Evolutionary conservation across 345 rosid genomes (phyloP).

Genomic region (Anacardium occidentale): DNA sequence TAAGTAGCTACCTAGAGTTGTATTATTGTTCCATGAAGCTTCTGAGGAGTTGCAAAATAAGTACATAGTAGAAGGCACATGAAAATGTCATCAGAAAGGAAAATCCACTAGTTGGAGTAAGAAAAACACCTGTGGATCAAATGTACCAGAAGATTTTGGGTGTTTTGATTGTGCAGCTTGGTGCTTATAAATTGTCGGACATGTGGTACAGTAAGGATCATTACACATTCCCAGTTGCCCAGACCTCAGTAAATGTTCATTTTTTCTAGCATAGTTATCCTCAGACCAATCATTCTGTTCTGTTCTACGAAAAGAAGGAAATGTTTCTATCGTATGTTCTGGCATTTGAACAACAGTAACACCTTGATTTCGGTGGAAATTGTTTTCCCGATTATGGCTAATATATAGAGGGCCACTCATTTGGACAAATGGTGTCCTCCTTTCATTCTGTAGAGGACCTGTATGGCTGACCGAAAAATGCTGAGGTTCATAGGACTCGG

Average conservation of each 20-base stretch:
- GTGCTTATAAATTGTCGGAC: constrained; percentile 61
- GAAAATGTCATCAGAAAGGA: constrained; percentile 1
- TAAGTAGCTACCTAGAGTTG: not conserved
- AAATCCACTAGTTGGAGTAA: constrained; percentile 1
- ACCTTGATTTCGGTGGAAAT: constrained; percentile 31
- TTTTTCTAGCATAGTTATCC: no score
- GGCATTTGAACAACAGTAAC: constrained; percentile 14
- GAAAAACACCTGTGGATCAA: constrained; percentile 52
- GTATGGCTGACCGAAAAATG: constrained; percentile 57
- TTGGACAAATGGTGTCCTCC: constrained; percentile 47
- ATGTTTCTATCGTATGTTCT: constrained; percentile 41
- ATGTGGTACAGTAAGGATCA: constrained; percentile 95
- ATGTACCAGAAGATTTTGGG: constrained; percentile 44
- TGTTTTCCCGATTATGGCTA: constrained; percentile 35
- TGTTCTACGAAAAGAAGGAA: constrained; percentile 36
- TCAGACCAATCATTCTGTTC: constrained; percentile 39
- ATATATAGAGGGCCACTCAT: constrained; percentile 71
- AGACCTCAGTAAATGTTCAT: constrained; percentile 72
- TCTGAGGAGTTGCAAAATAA: not conserved
- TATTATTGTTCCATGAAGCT: not conserved
- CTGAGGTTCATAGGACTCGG: constrained; percentile 47
- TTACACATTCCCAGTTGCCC: constrained; percentile 82
- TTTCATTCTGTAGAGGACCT: constrained; percentile 75
- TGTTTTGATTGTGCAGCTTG: constrained; percentile 35
- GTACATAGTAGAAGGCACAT: constrained; percentile 1